These are phyloP conservation scores for Penicillium occitanis DNA, from an alignment of 2,329 filamentous ascomycete species.

Conservation along the genomic window DNA sequence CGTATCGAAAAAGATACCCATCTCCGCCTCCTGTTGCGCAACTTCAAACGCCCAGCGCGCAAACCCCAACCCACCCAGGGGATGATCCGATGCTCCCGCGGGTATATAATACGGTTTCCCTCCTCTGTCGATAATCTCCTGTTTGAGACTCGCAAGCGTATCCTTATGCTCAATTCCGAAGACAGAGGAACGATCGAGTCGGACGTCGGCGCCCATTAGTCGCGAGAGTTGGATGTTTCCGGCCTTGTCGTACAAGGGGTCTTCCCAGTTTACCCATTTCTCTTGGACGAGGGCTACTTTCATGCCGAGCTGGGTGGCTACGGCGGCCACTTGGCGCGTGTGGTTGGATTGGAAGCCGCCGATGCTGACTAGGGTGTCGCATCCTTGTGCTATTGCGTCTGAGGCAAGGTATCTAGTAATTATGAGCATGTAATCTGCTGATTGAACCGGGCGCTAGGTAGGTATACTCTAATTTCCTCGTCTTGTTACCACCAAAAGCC, in stretches of 20 bases:
- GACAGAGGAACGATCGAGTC: constrained; percentile 54
- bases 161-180: constrained; percentile 71
- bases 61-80: constrained; percentile 68
- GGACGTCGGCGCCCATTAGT: constrained; percentile 55
- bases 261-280: constrained; percentile 65
- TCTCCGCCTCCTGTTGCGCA: constrained; percentile 59
- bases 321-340: constrained; percentile 65
- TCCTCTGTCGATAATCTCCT: constrained; percentile 55
- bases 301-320: constrained; percentile 59
- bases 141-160: constrained; percentile 56
- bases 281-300: constrained; percentile 58
- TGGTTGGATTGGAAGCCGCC: constrained; percentile 71
- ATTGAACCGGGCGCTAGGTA: no score
- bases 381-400: constrained; percentile 58
- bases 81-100: constrained; percentile 69
- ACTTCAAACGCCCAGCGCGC: constrained; percentile 71
- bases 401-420: constrained; percentile 57
- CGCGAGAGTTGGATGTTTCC: constrained; percentile 71
- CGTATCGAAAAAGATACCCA: constrained; percentile 66
- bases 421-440: not conserved
- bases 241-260: constrained; percentile 61
- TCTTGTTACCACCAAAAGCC: constrained; percentile 69
- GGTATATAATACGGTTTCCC: constrained; percentile 70
- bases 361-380: constrained; percentile 64
- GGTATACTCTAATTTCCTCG: constrained; percentile 60